Conservation (phyloP, 1,284 basidiomycete species). For the Fomitopsis palustris region DNA sequence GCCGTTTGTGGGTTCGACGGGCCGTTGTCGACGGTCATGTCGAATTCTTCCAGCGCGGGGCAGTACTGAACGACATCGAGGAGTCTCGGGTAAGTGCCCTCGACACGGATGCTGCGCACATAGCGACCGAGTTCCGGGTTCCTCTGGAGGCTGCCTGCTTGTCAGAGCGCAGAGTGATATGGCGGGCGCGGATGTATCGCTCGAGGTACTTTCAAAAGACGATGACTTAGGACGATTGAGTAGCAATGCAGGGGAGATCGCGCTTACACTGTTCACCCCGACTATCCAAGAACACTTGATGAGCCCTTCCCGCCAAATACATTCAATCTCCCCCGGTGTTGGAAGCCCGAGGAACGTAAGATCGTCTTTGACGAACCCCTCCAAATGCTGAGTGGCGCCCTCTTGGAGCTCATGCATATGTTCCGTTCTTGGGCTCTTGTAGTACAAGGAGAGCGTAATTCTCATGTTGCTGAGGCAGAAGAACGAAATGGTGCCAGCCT, state of each 20-base stretch:
- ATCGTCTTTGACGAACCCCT: background rate
- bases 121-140: conserved; percentile 34
- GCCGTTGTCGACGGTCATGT: conserved; percentile 41
- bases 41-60: conserved; percentile 32
- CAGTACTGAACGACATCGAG: conserved; percentile 30
- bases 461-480: background rate
- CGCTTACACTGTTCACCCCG: background rate
- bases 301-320: background rate
- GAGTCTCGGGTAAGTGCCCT: conserved; percentile 28
- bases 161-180: conserved; percentile 36
- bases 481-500: too few species aligned
- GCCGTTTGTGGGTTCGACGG: conserved; percentile 2
- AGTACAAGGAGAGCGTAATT: background rate
- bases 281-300: background rate
- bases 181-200: too few species aligned
- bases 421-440: background rate
- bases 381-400: background rate
- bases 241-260: too few species aligned
- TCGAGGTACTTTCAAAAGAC: too few species aligned
- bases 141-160: conserved; percentile 33
- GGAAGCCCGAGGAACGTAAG: background rate
- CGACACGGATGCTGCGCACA: conserved; percentile 37
- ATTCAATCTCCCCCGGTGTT: background rate
- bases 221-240: too few species aligned
- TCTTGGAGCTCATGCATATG: background rate